Conservation (phyloP, 2,329 filamentous ascomycete genomes). For the Ophiosphaerella korrae region DNA sequence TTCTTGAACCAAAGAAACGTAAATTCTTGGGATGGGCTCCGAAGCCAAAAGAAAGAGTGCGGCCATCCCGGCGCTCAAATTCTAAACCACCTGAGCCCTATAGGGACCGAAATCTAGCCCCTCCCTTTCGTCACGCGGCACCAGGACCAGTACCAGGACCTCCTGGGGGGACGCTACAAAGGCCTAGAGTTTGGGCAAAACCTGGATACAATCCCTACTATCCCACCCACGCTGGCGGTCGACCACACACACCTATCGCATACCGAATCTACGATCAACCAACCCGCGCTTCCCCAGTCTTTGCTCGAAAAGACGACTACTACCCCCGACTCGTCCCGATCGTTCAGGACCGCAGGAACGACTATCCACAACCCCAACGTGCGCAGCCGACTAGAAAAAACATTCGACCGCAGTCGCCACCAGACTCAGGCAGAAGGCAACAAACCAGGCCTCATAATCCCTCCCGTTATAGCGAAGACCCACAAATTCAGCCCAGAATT, state of each 20-base stretch:
- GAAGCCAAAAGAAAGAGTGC: slow-evolving; percentile 15
- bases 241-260: slow-evolving; percentile 3
- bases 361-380: not conserved
- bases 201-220: slow-evolving; percentile 9
- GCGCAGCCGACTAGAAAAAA: too few relatives aligned
- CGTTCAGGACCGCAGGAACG: not conserved
- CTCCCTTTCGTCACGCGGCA: slow-evolving; percentile 30
- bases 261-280: slow-evolving; percentile 10
- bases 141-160: slow-evolving; percentile 22
- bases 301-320: slow-evolving; percentile 24
- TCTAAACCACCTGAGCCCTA: slow-evolving; percentile 5
- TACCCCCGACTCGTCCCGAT: slow-evolving; percentile 20
- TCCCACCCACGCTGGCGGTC: not conserved
- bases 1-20: slow-evolving; percentile 12
- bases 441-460: not conserved
- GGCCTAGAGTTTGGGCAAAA: slow-evolving; percentile 23
- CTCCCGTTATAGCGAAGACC: not conserved
- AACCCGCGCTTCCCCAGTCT: slow-evolving; percentile 10
- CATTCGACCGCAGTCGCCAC: too few relatives aligned
- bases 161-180: slow-evolving; percentile 38
- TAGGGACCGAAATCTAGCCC: slow-evolving; percentile 4
- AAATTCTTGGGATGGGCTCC: slow-evolving; percentile 11
- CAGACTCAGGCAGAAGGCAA: not conserved
- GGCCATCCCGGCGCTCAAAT: slow-evolving; percentile 1
- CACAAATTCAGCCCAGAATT: slow-evolving; percentile 3